A percentile compares a stretch with the other conserved stretches of the same genome.
These are phyloP conservation scores for Clonostachys solani DNA, from an alignment of 2,329 filamentous ascomycete genomes.

Conservation along the genomic window DNA sequence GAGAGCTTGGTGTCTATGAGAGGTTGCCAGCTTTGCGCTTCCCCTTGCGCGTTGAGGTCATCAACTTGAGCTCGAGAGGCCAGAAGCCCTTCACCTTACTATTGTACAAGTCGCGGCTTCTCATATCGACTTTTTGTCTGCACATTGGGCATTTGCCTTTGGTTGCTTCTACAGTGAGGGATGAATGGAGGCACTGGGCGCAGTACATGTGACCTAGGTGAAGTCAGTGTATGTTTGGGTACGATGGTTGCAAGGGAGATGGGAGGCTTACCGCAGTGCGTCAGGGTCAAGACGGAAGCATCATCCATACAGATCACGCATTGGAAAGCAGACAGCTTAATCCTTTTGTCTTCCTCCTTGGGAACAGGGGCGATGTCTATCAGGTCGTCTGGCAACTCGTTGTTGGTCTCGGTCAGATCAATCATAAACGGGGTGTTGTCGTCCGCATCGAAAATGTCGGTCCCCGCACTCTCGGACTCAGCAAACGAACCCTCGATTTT, in stretches of 20 bases:
- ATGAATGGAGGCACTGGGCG: slow-evolving; percentile 56
- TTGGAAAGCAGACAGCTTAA: slow-evolving; percentile 53
- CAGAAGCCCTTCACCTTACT: slow-evolving; percentile 49
- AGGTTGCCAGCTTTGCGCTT: slow-evolving; percentile 15
- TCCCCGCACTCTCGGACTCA: too few species aligned
- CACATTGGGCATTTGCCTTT: slow-evolving; percentile 61
- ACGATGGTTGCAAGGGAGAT: background rate
- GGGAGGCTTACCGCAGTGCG: slow-evolving; percentile 57
- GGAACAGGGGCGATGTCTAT: slow-evolving; percentile 21
- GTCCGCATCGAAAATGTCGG: too few species aligned
- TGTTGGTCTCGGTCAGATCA: slow-evolving; percentile 11
- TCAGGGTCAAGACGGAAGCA: slow-evolving; percentile 53
- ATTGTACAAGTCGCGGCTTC: slow-evolving; percentile 31
- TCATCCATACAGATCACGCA: slow-evolving; percentile 68
- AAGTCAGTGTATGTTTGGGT: slow-evolving; percentile 8
- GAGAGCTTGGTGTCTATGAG: background rate
- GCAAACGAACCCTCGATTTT: too few species aligned
- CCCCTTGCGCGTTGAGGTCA: slow-evolving; percentile 50
- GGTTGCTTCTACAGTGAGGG: slow-evolving; percentile 51
- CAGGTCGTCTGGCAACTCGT: slow-evolving; percentile 35
- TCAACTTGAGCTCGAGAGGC: slow-evolving; percentile 58
- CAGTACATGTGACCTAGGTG: slow-evolving; percentile 59
- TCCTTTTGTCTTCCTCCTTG: slow-evolving; percentile 36
- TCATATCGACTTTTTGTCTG: slow-evolving; percentile 51
- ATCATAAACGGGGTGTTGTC: background rate